Conservation (phyloP, 164 flowering plant genomes). For the Liriodendron chinense region DNA sequence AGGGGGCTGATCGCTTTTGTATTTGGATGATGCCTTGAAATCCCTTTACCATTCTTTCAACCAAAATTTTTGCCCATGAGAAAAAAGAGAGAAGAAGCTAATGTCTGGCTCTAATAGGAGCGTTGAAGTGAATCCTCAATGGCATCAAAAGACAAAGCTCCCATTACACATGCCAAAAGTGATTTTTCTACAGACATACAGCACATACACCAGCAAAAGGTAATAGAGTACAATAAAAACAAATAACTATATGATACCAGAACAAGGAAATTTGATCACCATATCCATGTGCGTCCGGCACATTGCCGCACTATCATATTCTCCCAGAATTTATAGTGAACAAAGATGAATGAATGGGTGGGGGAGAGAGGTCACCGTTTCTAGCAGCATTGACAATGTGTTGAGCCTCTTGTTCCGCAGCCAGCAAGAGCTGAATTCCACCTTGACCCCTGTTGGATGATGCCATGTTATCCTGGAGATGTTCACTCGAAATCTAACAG, state of each 20-base stretch:
- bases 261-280: background rate
- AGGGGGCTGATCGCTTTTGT: no score
- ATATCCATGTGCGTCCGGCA: background rate
- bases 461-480: constrained; percentile 40
- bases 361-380: constrained; percentile 34
- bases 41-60: no score
- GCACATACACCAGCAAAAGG: no score
- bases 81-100: no score
- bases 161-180: no score
- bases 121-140: no score
- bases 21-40: no score
- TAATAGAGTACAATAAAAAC: no score
- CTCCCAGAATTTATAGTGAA: background rate
- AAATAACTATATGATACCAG: background rate
- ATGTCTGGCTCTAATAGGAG: background rate
- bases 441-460: constrained; percentile 39
- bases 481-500: background rate
- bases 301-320: background rate
- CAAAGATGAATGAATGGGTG: background rate
- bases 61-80: no score
- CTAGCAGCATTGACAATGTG: constrained; percentile 68
- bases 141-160: no score
- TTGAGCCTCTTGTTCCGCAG: constrained; percentile 82
- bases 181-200: no score
- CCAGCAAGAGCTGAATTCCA: constrained; percentile 65